Base-by-base conservation (phyloP, 805 yeast genomes). In the Candida cerambycidarum region DNA sequence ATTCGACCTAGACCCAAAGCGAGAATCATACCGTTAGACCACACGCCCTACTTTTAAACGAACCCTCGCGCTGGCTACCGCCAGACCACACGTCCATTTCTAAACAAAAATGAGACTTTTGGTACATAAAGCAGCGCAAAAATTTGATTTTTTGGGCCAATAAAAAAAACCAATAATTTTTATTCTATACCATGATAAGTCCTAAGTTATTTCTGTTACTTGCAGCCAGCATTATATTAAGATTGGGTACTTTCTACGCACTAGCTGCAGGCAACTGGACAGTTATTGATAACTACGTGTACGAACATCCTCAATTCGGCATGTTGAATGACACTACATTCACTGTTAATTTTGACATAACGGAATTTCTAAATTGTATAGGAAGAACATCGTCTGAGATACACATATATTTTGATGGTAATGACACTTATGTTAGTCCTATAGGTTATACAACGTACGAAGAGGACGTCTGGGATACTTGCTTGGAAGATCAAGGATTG, bases 1-100 rank as follows among this genome's bases (percentile, higher is more conserved):
- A n/a, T n/a, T n/a, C n/a, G n/a, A n/a, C n/a, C n/a, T 5, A 29
- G 17, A 47, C 62, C 62, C 62, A 58, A 58, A 58, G 60, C 61
- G 60, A 57, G 62, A 58, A 58, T 58, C 62, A 58, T 58, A 58
- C 62, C 61, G 54, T 60, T 58, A 58, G 62, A 58, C 62, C 62
- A 58, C 58, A 52, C 60, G 53, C 23, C 23, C 23, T n/a, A n/a
- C n/a, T n/a, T n/a, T n/a, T n/a, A n/a, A n/a, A n/a, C n/a, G n/a
- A n/a, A n/a, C n/a, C n/a, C n/a, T n/a, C n/a, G n/a, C n/a, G n/a
- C n/a, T n/a, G n/a, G n/a, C n/a, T n/a, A n/a, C n/a, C n/a, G n/a
- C n/a, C n/a, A n/a, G n/a, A n/a, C n/a, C n/a, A n/a, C n/a, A n/a
- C n/a, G n/a, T n/a, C n/a, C n/a, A n/a, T n/a, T n/a, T n/a, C n/a